These are phyloP conservation scores for Thraustotheca clavata DNA, from an alignment of 352 stramenopile genomes.

Conservation along the genomic window DNA sequence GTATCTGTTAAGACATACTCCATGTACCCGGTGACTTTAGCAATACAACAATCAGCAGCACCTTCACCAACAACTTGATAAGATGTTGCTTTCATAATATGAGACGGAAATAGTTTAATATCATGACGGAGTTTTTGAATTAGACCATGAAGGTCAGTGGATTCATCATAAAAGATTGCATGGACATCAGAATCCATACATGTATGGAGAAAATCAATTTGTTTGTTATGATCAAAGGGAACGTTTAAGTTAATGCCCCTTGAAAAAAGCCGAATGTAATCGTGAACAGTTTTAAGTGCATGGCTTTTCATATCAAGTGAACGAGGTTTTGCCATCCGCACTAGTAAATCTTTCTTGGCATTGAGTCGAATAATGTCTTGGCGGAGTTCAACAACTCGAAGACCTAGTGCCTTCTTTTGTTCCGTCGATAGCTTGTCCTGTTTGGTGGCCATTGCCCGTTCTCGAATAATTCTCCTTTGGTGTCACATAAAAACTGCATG, in stretches of 20 bases:
- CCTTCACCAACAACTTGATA: slow-evolving; percentile 1
- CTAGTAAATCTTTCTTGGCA: slow-evolving; percentile 3
- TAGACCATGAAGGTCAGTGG: neutral
- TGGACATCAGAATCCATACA: neutral
- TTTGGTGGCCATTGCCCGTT: neutral
- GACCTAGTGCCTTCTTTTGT: neutral
- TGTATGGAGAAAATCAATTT: slow-evolving; percentile 3
- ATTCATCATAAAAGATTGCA: neutral
- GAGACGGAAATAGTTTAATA: neutral
- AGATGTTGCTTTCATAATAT: neutral
- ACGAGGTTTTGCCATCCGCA: slow-evolving; percentile 1
- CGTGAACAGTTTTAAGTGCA: slow-evolving; percentile 1
- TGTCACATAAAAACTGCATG: slow-evolving; percentile 7
- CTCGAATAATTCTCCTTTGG: neutral
- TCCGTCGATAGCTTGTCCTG: neutral
- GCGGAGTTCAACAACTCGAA: neutral
- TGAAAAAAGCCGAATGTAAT: neutral
- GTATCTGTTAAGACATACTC: slow-evolving; percentile 1
- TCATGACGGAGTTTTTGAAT: neutral
- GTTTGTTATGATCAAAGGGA: slow-evolving; percentile 2
- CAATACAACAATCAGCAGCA: neutral
- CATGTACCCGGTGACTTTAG: neutral
- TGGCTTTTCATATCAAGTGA: neutral
- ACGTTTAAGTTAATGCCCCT: slow-evolving; percentile 2
- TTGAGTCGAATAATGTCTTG: slow-evolving; percentile 6